A percentile compares a stretch with the other conserved stretches of the same genome.
phyloP scores from a whole-genome alignment of 2,329 filamentous ascomycete species.

The Penicillium janthinellum region DNA sequence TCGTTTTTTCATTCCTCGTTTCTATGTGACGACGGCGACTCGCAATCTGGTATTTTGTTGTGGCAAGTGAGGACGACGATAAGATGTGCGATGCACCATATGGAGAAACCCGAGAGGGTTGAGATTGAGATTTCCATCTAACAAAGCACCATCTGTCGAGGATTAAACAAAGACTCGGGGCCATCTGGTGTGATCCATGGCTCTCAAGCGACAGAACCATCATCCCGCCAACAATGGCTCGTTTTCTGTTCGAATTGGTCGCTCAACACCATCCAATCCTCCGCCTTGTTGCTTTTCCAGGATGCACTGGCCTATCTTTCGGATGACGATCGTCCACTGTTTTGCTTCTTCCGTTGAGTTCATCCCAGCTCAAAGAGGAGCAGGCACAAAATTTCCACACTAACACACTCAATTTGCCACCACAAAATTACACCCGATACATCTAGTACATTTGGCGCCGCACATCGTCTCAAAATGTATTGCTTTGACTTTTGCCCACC shows the following conservation, averaged over 20 bases:
- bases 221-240: conserved; percentile 2
- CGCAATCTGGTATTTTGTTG: conserved; percentile 10
- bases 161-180: neutral
- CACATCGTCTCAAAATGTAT: conserved; percentile 16
- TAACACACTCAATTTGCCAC: conserved; percentile 5
- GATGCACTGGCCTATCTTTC: neutral
- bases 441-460: neutral
- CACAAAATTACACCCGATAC: conserved; percentile 2
- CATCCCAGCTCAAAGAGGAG: neutral
- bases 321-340: neutral
- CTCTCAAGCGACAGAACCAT: conserved; percentile 15
- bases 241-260: neutral
- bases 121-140: neutral
- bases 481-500: conserved; percentile 19
- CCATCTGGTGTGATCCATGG: conserved; percentile 13
- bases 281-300: neutral
- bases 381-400: neutral
- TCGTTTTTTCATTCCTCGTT: conserved; percentile 29
- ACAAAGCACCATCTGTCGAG: neutral
- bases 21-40: conserved; percentile 9
- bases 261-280: neutral
- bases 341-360: neutral
- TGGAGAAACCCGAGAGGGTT: neutral
- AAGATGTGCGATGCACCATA: neutral
- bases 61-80: neutral